These are phyloP conservation scores for Claviceps sp. DNA, from an alignment of 2,329 filamentous ascomycete species.

Conservation along the genomic window DNA sequence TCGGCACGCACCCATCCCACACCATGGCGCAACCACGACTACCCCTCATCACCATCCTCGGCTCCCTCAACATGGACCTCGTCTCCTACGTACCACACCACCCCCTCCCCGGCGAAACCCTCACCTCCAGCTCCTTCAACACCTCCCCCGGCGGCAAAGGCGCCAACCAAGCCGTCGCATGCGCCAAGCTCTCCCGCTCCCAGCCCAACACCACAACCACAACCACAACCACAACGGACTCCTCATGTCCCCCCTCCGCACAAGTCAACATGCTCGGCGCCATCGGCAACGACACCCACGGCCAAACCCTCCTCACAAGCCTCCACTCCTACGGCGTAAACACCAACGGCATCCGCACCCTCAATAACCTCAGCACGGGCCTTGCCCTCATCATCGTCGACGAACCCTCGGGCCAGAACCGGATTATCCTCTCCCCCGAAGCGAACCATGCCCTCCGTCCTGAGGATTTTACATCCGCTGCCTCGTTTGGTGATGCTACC, in stretches of 20 bases:
- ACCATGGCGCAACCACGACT: conserved; percentile 7
- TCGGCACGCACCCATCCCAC: not conserved
- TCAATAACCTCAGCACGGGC: conserved; percentile 35
- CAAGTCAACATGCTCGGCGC: conserved; percentile 47
- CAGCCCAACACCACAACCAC: not conserved
- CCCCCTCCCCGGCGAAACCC: conserved; percentile 73
- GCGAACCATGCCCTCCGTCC: conserved; percentile 45
- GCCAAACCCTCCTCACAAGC: conserved; percentile 41
- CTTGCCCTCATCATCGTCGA: conserved; percentile 67
- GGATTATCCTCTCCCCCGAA: conserved; percentile 61
- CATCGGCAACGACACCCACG: conserved; percentile 58
- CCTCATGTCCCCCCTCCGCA: not conserved
- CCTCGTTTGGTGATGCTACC: too few relatives aligned
- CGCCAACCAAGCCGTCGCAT: conserved; percentile 87
- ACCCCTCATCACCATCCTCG: conserved; percentile 64
- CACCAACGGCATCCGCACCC: conserved; percentile 33
- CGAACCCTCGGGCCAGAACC: conserved; percentile 57
- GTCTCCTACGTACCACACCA: conserved; percentile 78
- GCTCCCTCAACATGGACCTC: conserved; percentile 90
- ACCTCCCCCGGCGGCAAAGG: conserved; percentile 86
- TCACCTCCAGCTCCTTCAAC: conserved; percentile 64
- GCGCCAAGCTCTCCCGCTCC: conserved; percentile 60
- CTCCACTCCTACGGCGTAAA: conserved; percentile 51
- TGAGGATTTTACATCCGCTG: conserved; percentile 16
- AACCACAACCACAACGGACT: not conserved